Evolutionary conservation across 208 protist species (phyloP).

Genomic region (Zelonia costaricensis): DNA sequence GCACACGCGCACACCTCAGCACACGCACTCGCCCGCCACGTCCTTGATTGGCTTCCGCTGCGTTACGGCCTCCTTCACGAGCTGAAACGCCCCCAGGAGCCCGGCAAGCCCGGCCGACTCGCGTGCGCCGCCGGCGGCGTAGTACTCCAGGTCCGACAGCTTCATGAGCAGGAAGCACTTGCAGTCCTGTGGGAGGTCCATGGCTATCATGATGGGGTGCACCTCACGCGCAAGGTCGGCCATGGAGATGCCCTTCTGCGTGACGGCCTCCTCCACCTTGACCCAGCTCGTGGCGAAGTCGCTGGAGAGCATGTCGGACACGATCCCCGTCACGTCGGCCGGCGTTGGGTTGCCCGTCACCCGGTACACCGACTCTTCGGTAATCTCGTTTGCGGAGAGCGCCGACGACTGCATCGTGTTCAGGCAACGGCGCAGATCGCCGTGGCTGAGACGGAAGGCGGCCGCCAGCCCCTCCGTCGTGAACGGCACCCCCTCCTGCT

Average conservation of each 20-base stretch:
- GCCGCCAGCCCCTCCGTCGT: slow-evolving; percentile 89
- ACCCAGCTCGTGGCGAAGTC: slow-evolving; percentile 67
- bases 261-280: slow-evolving; percentile 47
- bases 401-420: slow-evolving; percentile 97
- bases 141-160: slow-evolving; percentile 82
- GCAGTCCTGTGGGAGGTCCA: slow-evolving; percentile 84
- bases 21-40: slow-evolving; percentile 26
- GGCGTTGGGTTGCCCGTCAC: slow-evolving; percentile 88
- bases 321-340: slow-evolving; percentile 65
- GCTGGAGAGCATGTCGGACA: slow-evolving; percentile 69
- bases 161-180: slow-evolving; percentile 84
- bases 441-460: slow-evolving; percentile 92
- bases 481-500: slow-evolving; percentile 80
- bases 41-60: slow-evolving; percentile 66
- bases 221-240: slow-evolving; percentile 77
- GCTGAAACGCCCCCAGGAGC: slow-evolving; percentile 79
- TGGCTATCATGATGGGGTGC: slow-evolving; percentile 79
- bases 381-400: slow-evolving; percentile 70
- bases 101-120: slow-evolving; percentile 64
- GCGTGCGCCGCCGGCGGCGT: slow-evolving; percentile 65
- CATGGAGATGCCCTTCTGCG: slow-evolving; percentile 68
- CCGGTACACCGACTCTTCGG: slow-evolving; percentile 77
- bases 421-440: slow-evolving; percentile 97
- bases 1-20: background rate
- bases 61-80: slow-evolving; percentile 84